These are phyloP conservation scores for Colletotrichum lupini DNA, from an alignment of 2,329 filamentous ascomycete species.

Conservation along the genomic window DNA sequence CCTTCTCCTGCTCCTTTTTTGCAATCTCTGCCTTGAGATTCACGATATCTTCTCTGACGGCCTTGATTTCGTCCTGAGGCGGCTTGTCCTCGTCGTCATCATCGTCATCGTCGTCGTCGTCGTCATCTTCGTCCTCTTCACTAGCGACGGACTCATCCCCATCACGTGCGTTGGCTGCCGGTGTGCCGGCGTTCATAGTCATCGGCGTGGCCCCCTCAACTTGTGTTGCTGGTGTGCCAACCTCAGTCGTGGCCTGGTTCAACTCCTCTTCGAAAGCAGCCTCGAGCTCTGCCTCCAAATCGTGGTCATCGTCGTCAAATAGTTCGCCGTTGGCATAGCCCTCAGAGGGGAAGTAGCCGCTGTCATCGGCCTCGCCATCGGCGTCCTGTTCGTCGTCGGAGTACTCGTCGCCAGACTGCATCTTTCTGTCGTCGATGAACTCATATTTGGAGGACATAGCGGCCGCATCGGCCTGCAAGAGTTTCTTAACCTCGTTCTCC, in stretches of 20 bases:
- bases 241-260: slow-evolving; percentile 49
- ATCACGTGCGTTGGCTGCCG: slow-evolving; percentile 54
- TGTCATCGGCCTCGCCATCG: slow-evolving; percentile 59
- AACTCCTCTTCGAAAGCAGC: slow-evolving; percentile 62
- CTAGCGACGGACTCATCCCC: slow-evolving; percentile 58
- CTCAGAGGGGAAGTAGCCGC: slow-evolving; percentile 50
- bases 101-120: slow-evolving; percentile 65
- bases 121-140: slow-evolving; percentile 61
- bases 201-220: slow-evolving; percentile 58
- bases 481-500: slow-evolving; percentile 80
- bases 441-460: slow-evolving; percentile 72
- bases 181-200: slow-evolving; percentile 55
- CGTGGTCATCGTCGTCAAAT: slow-evolving; percentile 51
- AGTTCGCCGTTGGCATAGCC: slow-evolving; percentile 44
- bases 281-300: slow-evolving; percentile 67
- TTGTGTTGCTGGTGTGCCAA: slow-evolving; percentile 54
- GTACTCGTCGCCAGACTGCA: slow-evolving; percentile 59
- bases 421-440: slow-evolving; percentile 65
- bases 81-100: slow-evolving; percentile 59
- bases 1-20: slow-evolving; percentile 56
- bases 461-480: slow-evolving; percentile 76
- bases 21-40: slow-evolving; percentile 63
- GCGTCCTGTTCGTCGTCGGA: slow-evolving; percentile 67
- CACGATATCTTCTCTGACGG: slow-evolving; percentile 65
- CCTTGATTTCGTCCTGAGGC: slow-evolving; percentile 61